phyloP scores from a whole-genome alignment of 371 early-diverging fungal species.

The Mucor velutinosus region DNA sequence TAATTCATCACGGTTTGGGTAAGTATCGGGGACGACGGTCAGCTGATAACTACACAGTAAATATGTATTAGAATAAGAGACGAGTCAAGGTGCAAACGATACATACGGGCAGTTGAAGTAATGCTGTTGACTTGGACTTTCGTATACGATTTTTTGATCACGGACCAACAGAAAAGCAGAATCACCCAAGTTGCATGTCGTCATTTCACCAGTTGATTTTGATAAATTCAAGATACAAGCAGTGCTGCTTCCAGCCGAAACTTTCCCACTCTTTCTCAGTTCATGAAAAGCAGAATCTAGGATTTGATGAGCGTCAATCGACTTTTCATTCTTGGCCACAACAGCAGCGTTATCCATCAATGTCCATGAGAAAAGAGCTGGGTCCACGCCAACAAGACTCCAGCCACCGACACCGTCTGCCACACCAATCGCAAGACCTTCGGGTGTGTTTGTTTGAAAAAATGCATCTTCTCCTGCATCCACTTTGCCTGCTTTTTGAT shows the following conservation, averaged over 20 bases:
- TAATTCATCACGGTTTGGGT: conserved; percentile 56
- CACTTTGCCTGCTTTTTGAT: conserved; percentile 55
- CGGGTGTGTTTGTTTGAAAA: conserved; percentile 62
- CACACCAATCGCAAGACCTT: conserved; percentile 64
- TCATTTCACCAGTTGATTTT: conserved; percentile 63
- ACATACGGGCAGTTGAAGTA: conserved; percentile 73
- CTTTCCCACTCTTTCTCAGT: conserved; percentile 57
- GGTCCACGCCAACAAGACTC: conserved; percentile 59
- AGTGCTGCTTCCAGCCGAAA: conserved; percentile 70
- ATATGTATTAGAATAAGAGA: neutral
- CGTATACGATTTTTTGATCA: conserved; percentile 60
- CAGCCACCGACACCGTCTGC: conserved; percentile 79
- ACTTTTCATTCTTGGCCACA: conserved; percentile 49
- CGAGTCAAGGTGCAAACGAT: neutral
- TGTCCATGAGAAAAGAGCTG: conserved; percentile 71
- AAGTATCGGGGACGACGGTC: conserved; percentile 61
- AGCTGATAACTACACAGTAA: conserved; percentile 58
- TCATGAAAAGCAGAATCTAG: conserved; percentile 62
- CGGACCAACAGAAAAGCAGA: conserved; percentile 67
- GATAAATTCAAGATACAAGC: conserved; percentile 69
- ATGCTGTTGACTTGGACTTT: conserved; percentile 70
- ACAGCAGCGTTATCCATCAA: conserved; percentile 73
- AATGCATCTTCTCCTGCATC: conserved; percentile 78
- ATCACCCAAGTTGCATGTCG: conserved; percentile 68
- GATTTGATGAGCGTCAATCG: conserved; percentile 62